Conservation (phyloP, 2,329 filamentous ascomycete genomes). For the Tolypocladium tropicale region DNA sequence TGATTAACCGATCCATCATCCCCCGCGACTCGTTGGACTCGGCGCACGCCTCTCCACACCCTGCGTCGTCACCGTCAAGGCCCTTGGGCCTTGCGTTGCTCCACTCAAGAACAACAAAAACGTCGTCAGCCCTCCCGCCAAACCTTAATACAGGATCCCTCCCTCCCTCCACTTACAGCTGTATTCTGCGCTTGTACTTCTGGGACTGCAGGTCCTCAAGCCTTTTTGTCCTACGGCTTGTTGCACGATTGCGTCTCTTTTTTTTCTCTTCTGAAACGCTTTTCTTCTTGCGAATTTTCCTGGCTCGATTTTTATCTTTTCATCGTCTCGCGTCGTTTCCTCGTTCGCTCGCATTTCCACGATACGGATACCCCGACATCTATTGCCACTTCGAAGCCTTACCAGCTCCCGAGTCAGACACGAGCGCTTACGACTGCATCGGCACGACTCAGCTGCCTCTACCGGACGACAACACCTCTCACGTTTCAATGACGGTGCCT, state of each 20-base stretch:
- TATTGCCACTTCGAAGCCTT: conserved; percentile 14
- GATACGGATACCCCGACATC: conserved; percentile 14
- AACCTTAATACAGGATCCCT: conserved; percentile 1
- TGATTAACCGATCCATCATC: neutral
- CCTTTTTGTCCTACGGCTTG: neutral
- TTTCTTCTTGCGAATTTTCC: neutral
- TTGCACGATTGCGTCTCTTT: neutral
- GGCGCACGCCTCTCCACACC: neutral
- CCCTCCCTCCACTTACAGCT: neutral
- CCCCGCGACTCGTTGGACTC: neutral
- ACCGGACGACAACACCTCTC: neutral
- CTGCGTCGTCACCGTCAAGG: conserved; percentile 1
- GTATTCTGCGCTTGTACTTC: conserved; percentile 1
- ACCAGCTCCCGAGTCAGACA: conserved; percentile 11
- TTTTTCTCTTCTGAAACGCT: neutral
- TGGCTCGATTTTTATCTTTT: neutral
- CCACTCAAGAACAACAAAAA: conserved; percentile 1
- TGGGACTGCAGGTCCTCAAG: neutral
- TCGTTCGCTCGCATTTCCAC: neutral
- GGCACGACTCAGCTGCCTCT: neutral
- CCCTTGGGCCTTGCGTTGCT: neutral
- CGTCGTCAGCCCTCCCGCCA: conserved; percentile 1
- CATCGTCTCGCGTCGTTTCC: neutral
- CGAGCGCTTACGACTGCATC: neutral
- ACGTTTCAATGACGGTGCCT: neutral